Evolutionary conservation across 768 basidiomycete genomes (phyloP), one percentile per base, ranked within the genome.

Genomic region (Rhodosporidiobolus odoratus): DNA sequence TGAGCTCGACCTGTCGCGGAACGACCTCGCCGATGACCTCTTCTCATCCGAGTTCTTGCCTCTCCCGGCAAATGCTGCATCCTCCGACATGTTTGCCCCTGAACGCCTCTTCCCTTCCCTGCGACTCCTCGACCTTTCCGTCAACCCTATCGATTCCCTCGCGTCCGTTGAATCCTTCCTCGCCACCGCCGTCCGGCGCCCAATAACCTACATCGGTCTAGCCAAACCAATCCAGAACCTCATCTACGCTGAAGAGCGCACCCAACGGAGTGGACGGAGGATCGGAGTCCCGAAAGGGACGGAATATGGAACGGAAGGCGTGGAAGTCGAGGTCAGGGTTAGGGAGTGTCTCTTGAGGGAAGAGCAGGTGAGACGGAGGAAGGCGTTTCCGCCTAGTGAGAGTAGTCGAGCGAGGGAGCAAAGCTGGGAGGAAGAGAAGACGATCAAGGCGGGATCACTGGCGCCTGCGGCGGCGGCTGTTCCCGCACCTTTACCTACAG

Each of bases 101-200:
- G 45, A 30, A 2, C 41, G 50, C 4, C 57, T 64, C 43, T 67
- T 72, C 58, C 56, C 61, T 15, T 23, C 57, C 12, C 58, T 72
- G 4, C 48, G 57, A 1, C 8, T 35, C 5, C 66, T 72, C 62
- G 23, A 60, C 57, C 48, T 67, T 21, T 62, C 65, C 0, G 57
- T 58, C 45, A 67, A 67, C 61, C 50, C 61, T 30, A 40, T 72
- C 62, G 65, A 72, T 19, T 32, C 62, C 4, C 62, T 72, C 38
- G 65, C 23, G 1, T 13, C n/a, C 1, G n/a, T 67, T 62, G 70
- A 72, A 40, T 30, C 45, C 7, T 60, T 66, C 65, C 32, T 72
- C 17, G 16, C 30, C 21, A 7, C 8, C 17, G 5, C 13, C 34
- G 50, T 67, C 21, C 21, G 34, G 1, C 48, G 65, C 17, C 70